Evolutionary conservation across 163 green algal genomes (phyloP), one percentile per base, ranked within the genome.

Genomic region (Chlamydomonas reinhardtii): DNA sequence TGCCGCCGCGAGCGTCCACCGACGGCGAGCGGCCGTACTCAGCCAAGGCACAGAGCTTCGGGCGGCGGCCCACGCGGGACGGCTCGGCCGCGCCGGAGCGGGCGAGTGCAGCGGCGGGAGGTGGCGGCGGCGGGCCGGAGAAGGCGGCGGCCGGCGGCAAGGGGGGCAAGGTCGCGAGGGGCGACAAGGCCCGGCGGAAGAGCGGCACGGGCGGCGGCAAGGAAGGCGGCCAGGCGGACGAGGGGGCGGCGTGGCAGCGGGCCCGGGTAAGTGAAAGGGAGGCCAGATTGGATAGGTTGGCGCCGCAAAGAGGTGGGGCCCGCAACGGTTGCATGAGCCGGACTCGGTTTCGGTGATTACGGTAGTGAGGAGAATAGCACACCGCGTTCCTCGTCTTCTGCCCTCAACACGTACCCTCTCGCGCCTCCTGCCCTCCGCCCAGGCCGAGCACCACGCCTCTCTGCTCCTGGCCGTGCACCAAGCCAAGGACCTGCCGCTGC

Each of bases 401-500:
- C 62, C 27, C 25, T 24, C 43, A 54, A 9, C 22, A 15, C 62
- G 24, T 20, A 20, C 62, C 3, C 62, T 12, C 25, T 32, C 25
- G 24, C 62, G 24, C 62, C 11, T 29, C 39, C 59, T 27, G 64
- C 39, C 29, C 27, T 37, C 39, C 64, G 24, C 54, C 12, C 56
- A 0, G 70, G n/a, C n/a, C n/a, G n/a, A n/a, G n/a, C n/a, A n/a
- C n/a, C n/a, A n/a, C n/a, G n/a, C n/a, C n/a, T n/a, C n/a, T n/a
- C n/a, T n/a, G n/a, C n/a, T n/a, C n/a, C n/a, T 82, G 83, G 69
- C 88, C 16, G 83, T 85, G 25, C 66, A 83, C 70, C 74, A 79
- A 20, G 88, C 73, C 5, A 61, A 54, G 3, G 89, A 90, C 59
- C 66, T 83, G 19, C 34, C 74, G 14, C 43, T 82, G 59, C 22